Evolutionary conservation across 306 rosid genomes (phyloP).

Genomic region (Malus sieversii): DNA sequence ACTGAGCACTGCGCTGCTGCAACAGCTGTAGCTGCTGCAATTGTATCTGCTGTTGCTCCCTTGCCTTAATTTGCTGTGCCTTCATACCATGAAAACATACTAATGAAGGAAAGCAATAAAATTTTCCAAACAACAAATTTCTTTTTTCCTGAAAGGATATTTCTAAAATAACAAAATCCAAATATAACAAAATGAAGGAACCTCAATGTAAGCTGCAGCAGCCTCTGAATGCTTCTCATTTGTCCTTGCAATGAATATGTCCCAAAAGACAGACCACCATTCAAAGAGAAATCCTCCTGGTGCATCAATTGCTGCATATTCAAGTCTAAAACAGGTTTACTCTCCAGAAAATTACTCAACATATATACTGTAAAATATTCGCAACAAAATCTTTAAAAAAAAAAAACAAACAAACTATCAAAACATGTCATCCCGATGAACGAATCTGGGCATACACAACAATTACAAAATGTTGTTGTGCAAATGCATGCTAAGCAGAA

Average conservation of each 20-base stretch:
- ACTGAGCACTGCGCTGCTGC: constrained; percentile 63
- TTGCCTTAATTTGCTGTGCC: constrained; percentile 69
- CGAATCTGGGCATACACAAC: background rate
- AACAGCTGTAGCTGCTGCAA: constrained; percentile 78
- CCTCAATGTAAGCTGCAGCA: constrained; percentile 87
- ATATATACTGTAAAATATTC: background rate
- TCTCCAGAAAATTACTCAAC: background rate
- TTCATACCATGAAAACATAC: constrained; percentile 9
- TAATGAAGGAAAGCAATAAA: background rate
- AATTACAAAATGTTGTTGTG: background rate
- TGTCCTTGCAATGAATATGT: constrained; percentile 81
- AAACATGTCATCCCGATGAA: background rate
- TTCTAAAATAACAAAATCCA: background rate
- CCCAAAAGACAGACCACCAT: constrained; percentile 99
- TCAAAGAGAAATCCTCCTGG: constrained; percentile 93
- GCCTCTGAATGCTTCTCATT: constrained; percentile 91
- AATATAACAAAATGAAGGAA: constrained; percentile 7
- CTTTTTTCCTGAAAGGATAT: background rate
- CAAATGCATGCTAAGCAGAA: background rate
- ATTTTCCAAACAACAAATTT: background rate
- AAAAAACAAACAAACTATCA: background rate
- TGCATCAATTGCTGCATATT: constrained; percentile 93
- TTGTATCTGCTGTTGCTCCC: constrained; percentile 75
- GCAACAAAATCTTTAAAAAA: background rate
- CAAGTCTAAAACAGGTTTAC: constrained; percentile 16